phyloP scores from a whole-genome alignment of 768 basidiomycete species.

The Tulasnella sp. region DNA sequence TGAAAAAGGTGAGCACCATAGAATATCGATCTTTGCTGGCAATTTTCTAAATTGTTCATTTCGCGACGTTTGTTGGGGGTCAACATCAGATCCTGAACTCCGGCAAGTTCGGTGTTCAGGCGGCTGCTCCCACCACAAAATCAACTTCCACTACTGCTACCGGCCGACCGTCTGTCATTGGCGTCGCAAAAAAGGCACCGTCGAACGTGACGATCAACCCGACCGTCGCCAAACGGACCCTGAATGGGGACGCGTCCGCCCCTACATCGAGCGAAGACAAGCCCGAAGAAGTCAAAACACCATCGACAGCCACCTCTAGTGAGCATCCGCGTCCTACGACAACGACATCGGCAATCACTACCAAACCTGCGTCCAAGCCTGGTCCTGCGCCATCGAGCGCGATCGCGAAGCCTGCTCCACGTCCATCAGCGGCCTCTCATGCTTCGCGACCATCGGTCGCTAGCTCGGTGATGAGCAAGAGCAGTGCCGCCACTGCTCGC shows the following conservation, averaged over 20 bases:
- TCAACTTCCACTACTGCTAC: neutral
- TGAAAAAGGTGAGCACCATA: neutral
- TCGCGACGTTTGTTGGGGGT: neutral
- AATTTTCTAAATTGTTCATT: neutral
- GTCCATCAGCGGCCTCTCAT: neutral
- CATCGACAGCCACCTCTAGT: neutral
- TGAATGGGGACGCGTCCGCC: neutral
- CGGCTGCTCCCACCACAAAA: neutral
- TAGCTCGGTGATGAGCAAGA: neutral
- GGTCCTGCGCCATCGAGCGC: constrained; percentile 1
- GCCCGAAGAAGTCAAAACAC: neutral
- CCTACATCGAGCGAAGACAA: neutral
- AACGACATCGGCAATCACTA: neutral
- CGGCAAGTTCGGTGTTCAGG: constrained; percentile 3
- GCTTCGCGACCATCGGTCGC: neutral
- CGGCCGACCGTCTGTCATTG: neutral
- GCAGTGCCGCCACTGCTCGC: neutral
- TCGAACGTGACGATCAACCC: neutral
- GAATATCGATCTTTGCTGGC: neutral
- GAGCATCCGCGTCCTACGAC: neutral
- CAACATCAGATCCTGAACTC: constrained; percentile 11
- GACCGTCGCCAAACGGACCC: neutral
- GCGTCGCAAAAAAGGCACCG: neutral
- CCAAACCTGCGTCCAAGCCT: constrained; percentile 6
- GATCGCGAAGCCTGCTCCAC: neutral